Evolutionary conservation across 2,329 filamentous ascomycete species (phyloP).

Genomic region (Pseudocercospora crystallina): DNA sequence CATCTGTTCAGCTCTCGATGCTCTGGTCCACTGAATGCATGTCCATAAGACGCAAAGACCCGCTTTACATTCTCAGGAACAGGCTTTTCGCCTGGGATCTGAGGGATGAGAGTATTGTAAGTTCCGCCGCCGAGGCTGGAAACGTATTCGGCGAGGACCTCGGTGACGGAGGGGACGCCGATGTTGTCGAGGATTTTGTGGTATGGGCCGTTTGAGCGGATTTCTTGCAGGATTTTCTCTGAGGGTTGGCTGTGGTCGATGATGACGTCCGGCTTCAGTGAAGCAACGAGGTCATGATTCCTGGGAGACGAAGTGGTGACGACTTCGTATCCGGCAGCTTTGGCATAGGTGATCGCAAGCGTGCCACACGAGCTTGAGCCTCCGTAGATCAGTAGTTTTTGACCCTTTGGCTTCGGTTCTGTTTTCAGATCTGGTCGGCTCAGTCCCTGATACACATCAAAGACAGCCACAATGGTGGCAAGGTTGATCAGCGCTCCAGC

Average conservation of each 20-base stretch:
- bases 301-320: slow-evolving; percentile 34
- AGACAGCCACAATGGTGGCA: slow-evolving; percentile 22
- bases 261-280: background rate
- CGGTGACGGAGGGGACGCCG: background rate
- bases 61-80: background rate
- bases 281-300: slow-evolving; percentile 37
- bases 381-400: slow-evolving; percentile 53
- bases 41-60: background rate
- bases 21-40: background rate
- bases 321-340: slow-evolving; percentile 47
- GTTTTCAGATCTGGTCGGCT: background rate
- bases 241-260: background rate
- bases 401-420: slow-evolving; percentile 12
- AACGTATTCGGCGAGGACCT: background rate
- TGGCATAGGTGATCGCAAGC: slow-evolving; percentile 49
- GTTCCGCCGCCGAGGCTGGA: background rate
- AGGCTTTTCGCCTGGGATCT: background rate
- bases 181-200: background rate
- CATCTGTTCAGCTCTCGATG: background rate
- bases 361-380: slow-evolving; percentile 54
- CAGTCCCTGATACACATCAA: slow-evolving; percentile 12
- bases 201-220: background rate
- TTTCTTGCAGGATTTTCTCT: background rate
- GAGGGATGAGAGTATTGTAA: background rate
- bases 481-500: slow-evolving; percentile 3